These are phyloP conservation scores for Selaginella tamariscina DNA, from an alignment of 75 land plant species.

Conservation along the genomic window DNA sequence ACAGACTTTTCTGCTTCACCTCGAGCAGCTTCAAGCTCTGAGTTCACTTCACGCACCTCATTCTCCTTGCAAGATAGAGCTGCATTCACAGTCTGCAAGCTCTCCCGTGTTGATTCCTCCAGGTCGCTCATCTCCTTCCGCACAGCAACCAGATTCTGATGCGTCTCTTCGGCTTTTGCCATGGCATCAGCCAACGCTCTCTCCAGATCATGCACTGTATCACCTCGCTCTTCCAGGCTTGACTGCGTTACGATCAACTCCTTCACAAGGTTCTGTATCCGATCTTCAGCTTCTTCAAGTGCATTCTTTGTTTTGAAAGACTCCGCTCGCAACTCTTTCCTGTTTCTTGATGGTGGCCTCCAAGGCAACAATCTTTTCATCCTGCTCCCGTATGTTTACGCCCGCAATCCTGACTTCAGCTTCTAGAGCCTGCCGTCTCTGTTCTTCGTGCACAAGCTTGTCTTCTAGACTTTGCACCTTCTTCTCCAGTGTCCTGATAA, in stretches of 20 bases:
- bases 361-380: neutral
- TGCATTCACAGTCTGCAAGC: neutral
- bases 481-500: neutral
- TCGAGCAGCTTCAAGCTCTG: neutral
- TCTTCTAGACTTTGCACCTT: neutral
- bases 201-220: neutral
- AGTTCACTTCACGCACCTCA: neutral
- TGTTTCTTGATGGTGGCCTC: neutral
- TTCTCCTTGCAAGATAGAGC: neutral
- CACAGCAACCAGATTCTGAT: neutral
- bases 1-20: neutral
- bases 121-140: neutral
- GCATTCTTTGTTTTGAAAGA: neutral
- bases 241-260: conserved; percentile 1
- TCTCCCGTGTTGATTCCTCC: neutral
- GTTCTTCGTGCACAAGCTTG: neutral
- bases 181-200: neutral
- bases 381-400: neutral
- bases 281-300: neutral
- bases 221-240: neutral
- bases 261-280: neutral
- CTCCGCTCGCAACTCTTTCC: neutral
- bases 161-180: neutral
- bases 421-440: neutral
- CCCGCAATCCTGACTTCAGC: neutral